A percentile compares a stretch with the other conserved stretches of the same genome.
Conservation (phyloP, 768 basidiomycete genomes). For the Pulveroboletus sp. region DNA sequence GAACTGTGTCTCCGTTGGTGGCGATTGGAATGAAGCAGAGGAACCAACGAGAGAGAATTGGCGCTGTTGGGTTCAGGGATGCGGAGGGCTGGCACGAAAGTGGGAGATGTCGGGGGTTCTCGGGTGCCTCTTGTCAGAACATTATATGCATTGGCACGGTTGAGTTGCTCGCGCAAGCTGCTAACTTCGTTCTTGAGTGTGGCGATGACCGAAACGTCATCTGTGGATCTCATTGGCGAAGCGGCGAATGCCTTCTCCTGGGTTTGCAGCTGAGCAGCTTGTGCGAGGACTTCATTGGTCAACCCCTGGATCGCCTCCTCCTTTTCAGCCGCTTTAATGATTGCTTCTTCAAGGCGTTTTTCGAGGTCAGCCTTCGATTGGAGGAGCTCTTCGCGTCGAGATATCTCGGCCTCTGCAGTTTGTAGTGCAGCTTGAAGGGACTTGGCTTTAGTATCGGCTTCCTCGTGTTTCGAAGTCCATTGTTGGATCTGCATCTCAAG, state of each 20-base stretch:
- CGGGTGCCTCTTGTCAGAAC: conserved; percentile 72
- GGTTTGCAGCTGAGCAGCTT: conserved; percentile 71
- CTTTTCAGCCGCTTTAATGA: conserved; percentile 71
- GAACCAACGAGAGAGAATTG: conserved; percentile 42
- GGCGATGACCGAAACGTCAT: conserved; percentile 83
- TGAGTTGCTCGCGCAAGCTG: conserved; percentile 90
- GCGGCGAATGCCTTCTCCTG: conserved; percentile 69
- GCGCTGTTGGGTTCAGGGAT: conserved; percentile 39
- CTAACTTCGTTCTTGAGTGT: conserved; percentile 91
- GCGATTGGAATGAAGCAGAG: conserved; percentile 38
- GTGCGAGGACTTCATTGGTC: conserved; percentile 68
- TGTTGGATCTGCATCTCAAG: conserved; percentile 83
- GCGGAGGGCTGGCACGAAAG: conserved; percentile 78
- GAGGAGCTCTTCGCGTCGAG: conserved; percentile 71
- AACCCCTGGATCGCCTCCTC: conserved; percentile 81
- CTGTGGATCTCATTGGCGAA: conserved; percentile 62
- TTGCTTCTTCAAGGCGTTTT: conserved; percentile 71
- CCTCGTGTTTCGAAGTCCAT: conserved; percentile 86
- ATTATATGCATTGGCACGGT: conserved; percentile 91
- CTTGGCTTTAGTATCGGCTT: conserved; percentile 70
- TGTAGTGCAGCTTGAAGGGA: conserved; percentile 68
- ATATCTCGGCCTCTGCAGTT: conserved; percentile 64
- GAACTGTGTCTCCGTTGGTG: conserved; percentile 87
- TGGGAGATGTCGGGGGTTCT: conserved; percentile 77
- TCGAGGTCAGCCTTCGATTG: conserved; percentile 76